Evolutionary conservation across 108 stramenopile genomes (phyloP).

Genomic region (Aurantiochytrium sp.): DNA sequence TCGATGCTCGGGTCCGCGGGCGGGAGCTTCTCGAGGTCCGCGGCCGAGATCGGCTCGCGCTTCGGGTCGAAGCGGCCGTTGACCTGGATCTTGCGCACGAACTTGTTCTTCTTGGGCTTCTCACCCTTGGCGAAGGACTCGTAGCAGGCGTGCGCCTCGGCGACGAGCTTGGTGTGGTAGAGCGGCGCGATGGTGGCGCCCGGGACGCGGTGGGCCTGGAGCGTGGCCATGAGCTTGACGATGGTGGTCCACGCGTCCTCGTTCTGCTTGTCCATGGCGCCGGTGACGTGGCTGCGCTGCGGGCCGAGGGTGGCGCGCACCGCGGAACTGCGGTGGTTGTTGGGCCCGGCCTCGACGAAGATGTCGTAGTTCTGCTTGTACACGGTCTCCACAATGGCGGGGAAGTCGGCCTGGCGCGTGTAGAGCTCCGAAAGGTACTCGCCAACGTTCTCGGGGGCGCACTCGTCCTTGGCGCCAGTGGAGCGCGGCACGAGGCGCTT

Average conservation of each 20-base stretch:
- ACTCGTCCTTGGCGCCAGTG: background rate
- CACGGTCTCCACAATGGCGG: background rate
- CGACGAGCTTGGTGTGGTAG: background rate
- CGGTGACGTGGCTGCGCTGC: background rate
- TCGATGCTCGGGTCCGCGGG: background rate
- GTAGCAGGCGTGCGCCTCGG: background rate
- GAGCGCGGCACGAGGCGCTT: background rate
- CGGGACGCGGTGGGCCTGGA: background rate
- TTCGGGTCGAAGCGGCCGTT: background rate
- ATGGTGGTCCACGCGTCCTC: background rate
- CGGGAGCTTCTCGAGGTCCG: background rate
- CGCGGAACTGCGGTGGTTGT: background rate
- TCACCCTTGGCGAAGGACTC: background rate
- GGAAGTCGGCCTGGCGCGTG: background rate
- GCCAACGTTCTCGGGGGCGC: background rate
- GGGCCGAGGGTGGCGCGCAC: background rate
- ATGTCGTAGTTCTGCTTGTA: background rate
- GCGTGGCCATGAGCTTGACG: background rate
- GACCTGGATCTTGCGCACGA: background rate
- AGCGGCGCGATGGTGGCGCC: background rate
- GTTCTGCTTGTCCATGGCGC: background rate
- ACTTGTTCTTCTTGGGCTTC: constrained; percentile 1
- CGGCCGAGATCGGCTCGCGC: background rate
- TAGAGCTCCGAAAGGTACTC: background rate
- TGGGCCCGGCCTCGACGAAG: background rate